phyloP scores from a whole-genome alignment of 305 asterid genomes.

The Solanum hybrid region DNA sequence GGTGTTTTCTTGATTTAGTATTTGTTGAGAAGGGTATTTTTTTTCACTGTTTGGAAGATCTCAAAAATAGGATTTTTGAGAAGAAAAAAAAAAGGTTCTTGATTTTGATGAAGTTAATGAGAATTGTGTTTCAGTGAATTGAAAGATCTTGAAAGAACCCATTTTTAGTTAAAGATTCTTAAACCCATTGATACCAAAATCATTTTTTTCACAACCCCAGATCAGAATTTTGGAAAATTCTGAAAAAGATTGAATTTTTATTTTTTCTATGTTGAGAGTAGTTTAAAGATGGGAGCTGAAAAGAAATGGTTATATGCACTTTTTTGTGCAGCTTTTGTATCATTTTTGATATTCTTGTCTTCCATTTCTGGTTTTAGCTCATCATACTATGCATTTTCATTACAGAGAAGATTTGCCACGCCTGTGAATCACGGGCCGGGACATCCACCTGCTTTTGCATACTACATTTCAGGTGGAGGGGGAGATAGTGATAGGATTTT shows the following conservation, averaged over 20 bases:
- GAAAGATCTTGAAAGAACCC: background rate
- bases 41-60: background rate
- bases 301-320: slow-evolving; percentile 94
- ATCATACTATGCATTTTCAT: slow-evolving; percentile 49
- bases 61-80: background rate
- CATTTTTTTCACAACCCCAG: background rate
- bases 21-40: background rate
- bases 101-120: background rate
- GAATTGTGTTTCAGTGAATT: background rate
- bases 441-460: slow-evolving; percentile 78
- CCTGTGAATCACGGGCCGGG: slow-evolving; percentile 61
- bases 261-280: background rate
- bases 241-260: background rate
- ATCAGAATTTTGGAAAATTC: background rate
- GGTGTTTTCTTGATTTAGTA: background rate
- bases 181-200: background rate
- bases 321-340: slow-evolving; percentile 75
- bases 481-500: slow-evolving; percentile 74
- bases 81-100: background rate
- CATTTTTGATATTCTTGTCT: slow-evolving; percentile 59
- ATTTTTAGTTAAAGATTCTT: background rate
- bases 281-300: slow-evolving; percentile 46
- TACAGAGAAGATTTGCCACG: slow-evolving; percentile 47
- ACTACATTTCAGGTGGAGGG: slow-evolving; percentile 72
- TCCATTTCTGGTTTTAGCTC: slow-evolving; percentile 74